These are phyloP conservation scores for Colletotrichum liriopes DNA, from an alignment of 2,329 filamentous ascomycete genomes.

Conservation along the genomic window DNA sequence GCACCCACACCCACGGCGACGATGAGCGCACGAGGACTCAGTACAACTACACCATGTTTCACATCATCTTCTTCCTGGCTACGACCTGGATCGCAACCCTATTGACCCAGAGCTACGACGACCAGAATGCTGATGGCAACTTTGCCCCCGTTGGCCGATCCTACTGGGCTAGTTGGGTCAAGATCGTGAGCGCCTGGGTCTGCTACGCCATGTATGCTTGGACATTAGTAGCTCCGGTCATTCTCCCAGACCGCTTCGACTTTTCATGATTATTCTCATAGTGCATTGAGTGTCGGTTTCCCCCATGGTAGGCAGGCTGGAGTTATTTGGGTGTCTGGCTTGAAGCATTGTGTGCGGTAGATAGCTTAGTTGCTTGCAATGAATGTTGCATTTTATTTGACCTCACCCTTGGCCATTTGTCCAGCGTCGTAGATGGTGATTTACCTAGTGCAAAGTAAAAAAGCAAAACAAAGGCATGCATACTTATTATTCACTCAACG, in stretches of 20 bases:
- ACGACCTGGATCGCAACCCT: slow-evolving; percentile 97
- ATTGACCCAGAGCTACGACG: slow-evolving; percentile 80
- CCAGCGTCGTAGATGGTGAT: too few species aligned
- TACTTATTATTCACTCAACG: not conserved
- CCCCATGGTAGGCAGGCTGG: not conserved
- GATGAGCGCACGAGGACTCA: slow-evolving; percentile 92
- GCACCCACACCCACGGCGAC: slow-evolving; percentile 76
- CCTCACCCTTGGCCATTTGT: too few species aligned
- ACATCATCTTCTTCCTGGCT: slow-evolving; percentile 96
- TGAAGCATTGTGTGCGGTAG: not conserved
- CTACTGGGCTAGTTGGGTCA: slow-evolving; percentile 98
- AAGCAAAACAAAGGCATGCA: not conserved
- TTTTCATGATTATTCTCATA: slow-evolving; percentile 54
- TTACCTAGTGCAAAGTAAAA: not conserved
- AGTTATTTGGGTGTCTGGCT: not conserved
- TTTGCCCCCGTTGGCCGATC: slow-evolving; percentile 96
- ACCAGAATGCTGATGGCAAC: slow-evolving; percentile 75
- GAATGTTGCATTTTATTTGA: not conserved
- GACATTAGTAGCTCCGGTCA: slow-evolving; percentile 89
- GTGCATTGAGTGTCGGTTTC: not conserved
- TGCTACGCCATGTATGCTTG: slow-evolving; percentile 96
- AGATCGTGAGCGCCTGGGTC: slow-evolving; percentile 97
- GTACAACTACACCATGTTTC: slow-evolving; percentile 97
- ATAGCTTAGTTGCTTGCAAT: too few species aligned
- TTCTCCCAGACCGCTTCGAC: slow-evolving; percentile 90